Evolutionary conservation across 2,329 filamentous ascomycete species (phyloP), one percentile per base, ranked within the genome.

Genomic region (Cryphonectria radicalis): DNA sequence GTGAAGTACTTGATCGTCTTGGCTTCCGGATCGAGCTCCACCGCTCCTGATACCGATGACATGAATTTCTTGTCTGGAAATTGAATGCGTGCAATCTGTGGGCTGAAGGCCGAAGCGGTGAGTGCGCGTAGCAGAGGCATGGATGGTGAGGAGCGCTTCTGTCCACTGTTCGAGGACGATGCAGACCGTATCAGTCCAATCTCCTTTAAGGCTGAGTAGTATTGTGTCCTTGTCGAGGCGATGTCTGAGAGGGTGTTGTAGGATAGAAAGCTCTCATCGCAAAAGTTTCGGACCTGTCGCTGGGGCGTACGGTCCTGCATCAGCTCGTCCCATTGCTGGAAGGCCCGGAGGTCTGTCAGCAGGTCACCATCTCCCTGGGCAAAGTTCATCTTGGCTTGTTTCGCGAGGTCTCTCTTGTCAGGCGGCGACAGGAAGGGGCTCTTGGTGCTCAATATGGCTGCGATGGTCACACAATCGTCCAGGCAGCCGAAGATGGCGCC

Each of bases 51-150:
- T 74, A 97, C 89, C 2, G 93, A 94, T 50, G 91, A 90, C 17
- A 93, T 93, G 80, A 97, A 99, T 81, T 98, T 98, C 84, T 97
- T 97, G 82, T 97, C 94, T 0, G 96, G 96, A 76, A 98, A 93
- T 74, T 94, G 92, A 78, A 99, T 97, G 68, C 95, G 90, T 19
- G 94, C 94, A 74, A 98, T 90, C 81, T 98, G 95, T 0, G 96
- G 96, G 42, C 90, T 88, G 79, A 94, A 93, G 3, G 92, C 90
- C 4, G 91, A 91, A 4, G 92, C 92, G 37, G 93, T 88, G 35
- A 94, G 82, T 1, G 91, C 92, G 32, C 92, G 89, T 28, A 94
- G 83, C 37, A 94, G 85, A 19, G 86, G 80, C 25, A 79, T 78
- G 14, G 82, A 83, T 13, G 79, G 75, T 17, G 70, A 72, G 22